These are phyloP conservation scores for Aphanomyces cochlioides DNA, from an alignment of 352 stramenopile species.

Conservation along the genomic window DNA sequence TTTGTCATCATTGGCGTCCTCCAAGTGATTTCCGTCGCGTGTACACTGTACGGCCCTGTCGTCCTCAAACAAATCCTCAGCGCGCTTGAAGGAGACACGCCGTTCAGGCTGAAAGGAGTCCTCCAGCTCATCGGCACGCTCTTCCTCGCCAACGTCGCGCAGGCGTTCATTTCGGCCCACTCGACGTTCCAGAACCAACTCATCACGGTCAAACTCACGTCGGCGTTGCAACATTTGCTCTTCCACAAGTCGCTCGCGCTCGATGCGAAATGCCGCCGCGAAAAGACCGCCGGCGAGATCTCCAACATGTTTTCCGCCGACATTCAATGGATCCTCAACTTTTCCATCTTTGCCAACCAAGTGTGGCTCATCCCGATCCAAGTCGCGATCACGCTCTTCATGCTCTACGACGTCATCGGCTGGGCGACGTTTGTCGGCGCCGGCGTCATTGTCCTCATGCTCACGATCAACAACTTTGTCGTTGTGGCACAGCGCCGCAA, in stretches of 20 bases:
- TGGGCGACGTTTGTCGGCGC: constrained; percentile 41
- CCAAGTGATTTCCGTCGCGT: constrained; percentile 30
- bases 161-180: constrained; percentile 59
- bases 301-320: constrained; percentile 67
- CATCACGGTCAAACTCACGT: constrained; percentile 56
- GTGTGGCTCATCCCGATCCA: constrained; percentile 28
- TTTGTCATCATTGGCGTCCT: constrained; percentile 34
- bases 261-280: constrained; percentile 36
- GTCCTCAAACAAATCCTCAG: constrained; percentile 48
- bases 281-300: constrained; percentile 50
- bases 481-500: constrained; percentile 21
- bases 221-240: constrained; percentile 66
- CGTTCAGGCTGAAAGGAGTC: constrained; percentile 34
- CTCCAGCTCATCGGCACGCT: constrained; percentile 31
- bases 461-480: constrained; percentile 43
- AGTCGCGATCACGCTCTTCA: constrained; percentile 11
- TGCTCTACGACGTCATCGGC: constrained; percentile 25
- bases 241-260: constrained; percentile 70
- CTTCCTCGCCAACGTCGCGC: constrained; percentile 39
- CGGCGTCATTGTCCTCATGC: constrained; percentile 39
- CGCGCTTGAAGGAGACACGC: constrained; percentile 32
- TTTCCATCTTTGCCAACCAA: constrained; percentile 31
- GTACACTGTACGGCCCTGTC: constrained; percentile 38
- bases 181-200: constrained; percentile 60
- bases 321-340: constrained; percentile 53